Conservation (phyloP, 2,329 filamentous ascomycete species). For the Apiospora phragmitis region DNA sequence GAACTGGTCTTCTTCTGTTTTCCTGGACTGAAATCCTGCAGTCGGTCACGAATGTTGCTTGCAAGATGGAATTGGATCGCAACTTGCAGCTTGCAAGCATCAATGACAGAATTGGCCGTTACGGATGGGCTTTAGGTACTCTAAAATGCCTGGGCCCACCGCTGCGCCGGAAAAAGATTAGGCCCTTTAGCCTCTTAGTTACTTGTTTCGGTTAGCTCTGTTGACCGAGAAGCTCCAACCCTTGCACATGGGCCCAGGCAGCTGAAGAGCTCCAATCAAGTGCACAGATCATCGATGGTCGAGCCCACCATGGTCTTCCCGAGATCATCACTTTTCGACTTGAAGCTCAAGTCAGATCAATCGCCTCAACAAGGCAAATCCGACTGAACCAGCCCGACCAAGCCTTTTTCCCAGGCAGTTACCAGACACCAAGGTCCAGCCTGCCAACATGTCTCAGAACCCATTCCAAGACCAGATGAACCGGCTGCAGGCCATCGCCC, state of each 20-base stretch:
- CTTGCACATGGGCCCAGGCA: neutral
- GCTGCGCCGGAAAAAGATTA: slow-evolving; percentile 6
- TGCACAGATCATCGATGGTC: neutral
- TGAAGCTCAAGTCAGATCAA: neutral
- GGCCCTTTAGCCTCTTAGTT: neutral
- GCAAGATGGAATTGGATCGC: neutral
- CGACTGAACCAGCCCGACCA: neutral
- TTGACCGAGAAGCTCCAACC: neutral
- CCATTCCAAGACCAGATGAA: slow-evolving; percentile 31
- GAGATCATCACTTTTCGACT: slow-evolving; percentile 10
- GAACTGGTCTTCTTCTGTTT: neutral
- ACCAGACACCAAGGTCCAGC: neutral
- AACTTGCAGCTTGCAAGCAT: neutral
- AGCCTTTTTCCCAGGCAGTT: neutral
- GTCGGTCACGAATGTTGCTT: neutral
- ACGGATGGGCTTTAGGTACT: neutral
- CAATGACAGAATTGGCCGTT: neutral
- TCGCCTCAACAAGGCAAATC: neutral
- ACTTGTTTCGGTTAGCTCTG: neutral
- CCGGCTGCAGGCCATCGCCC: slow-evolving; percentile 25
- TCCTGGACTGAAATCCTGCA: neutral
- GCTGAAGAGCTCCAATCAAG: slow-evolving; percentile 1
- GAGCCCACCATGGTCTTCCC: neutral
- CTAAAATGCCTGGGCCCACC: neutral
- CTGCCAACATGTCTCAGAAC: slow-evolving; percentile 30